These are phyloP conservation scores for Suillus subalutaceus DNA, from an alignment of 768 basidiomycete genomes.

Conservation along the genomic window DNA sequence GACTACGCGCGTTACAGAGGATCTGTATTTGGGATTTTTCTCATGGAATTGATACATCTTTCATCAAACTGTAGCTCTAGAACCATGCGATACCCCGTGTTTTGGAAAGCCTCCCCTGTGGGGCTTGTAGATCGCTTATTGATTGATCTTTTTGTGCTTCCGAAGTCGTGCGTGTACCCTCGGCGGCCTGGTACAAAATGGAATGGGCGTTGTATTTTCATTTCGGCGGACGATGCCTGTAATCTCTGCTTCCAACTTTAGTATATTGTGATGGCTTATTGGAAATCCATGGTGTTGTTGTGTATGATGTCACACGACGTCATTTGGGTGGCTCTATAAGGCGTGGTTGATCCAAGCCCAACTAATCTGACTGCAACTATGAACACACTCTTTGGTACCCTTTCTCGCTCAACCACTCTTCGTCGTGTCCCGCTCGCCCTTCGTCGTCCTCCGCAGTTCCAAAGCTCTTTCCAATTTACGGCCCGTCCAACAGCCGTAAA, in stretches of 20 bases:
- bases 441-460: slow-evolving; percentile 18
- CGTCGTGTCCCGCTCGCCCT: slow-evolving; percentile 33
- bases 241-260: too few relatives aligned
- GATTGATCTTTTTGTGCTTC: not conserved
- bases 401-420: slow-evolving; percentile 39
- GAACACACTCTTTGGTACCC: slow-evolving; percentile 50
- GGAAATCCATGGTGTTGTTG: too few relatives aligned
- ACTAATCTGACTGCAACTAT: slow-evolving; percentile 31
- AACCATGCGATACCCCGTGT: slow-evolving; percentile 8
- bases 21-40: slow-evolving; percentile 86
- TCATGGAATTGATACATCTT: slow-evolving; percentile 74
- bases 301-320: slow-evolving; percentile 10
- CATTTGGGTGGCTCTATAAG: slow-evolving; percentile 13
- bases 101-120: slow-evolving; percentile 6
- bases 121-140: slow-evolving; percentile 13
- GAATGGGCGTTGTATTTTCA: slow-evolving; percentile 8
- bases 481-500: slow-evolving; percentile 6
- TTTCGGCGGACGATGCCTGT: slow-evolving; percentile 13
- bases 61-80: slow-evolving; percentile 43
- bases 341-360: not conserved
- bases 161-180: not conserved
- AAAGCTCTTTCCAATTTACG: slow-evolving; percentile 7
- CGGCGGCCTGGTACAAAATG: slow-evolving; percentile 6
- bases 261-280: too few relatives aligned
- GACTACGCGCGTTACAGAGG: slow-evolving; percentile 40